phyloP scores from a whole-genome alignment of 2,329 filamentous ascomycete genomes.

The Bisporella sp. region DNA sequence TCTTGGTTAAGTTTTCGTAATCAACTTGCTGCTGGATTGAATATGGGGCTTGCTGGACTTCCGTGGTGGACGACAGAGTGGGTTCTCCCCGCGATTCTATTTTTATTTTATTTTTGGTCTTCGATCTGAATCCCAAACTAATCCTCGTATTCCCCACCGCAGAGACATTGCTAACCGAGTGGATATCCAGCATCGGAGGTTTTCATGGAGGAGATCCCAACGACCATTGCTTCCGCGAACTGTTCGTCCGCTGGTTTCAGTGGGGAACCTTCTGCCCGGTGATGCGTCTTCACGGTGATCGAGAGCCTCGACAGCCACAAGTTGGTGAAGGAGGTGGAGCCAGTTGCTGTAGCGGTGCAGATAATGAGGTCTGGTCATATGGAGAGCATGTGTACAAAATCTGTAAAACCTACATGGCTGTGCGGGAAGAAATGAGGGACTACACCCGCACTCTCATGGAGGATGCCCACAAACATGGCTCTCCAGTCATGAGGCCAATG shows the following conservation, averaged over 20 bases:
- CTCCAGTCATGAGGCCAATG: slow-evolving; percentile 53
- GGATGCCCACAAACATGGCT: slow-evolving; percentile 51
- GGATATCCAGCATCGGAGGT: slow-evolving; percentile 44
- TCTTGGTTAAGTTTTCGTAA: slow-evolving; percentile 53
- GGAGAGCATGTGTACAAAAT: slow-evolving; percentile 53
- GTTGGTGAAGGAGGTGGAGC: slow-evolving; percentile 14
- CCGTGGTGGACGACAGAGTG: slow-evolving; percentile 62
- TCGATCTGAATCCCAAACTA: neutral
- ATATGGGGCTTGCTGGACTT: slow-evolving; percentile 58
- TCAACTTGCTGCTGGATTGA: slow-evolving; percentile 56
- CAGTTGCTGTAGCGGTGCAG: slow-evolving; percentile 34
- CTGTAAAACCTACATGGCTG: slow-evolving; percentile 49
- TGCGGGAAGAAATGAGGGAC: slow-evolving; percentile 50
- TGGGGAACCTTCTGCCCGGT: slow-evolving; percentile 63
- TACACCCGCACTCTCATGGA: slow-evolving; percentile 54
- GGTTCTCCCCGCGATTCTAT: neutral
- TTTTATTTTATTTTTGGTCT: neutral
- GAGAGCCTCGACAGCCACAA: slow-evolving; percentile 48
- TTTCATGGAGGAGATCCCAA: slow-evolving; percentile 58
- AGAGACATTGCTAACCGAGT: neutral
- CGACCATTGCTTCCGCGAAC: slow-evolving; percentile 49
- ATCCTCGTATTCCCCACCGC: neutral
- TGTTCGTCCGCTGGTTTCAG: slow-evolving; percentile 63
- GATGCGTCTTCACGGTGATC: slow-evolving; percentile 59
- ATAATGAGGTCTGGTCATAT: slow-evolving; percentile 62